These are phyloP conservation scores for Rhodotorula diobovata DNA, from an alignment of 768 basidiomycete genomes.

Conservation along the genomic window DNA sequence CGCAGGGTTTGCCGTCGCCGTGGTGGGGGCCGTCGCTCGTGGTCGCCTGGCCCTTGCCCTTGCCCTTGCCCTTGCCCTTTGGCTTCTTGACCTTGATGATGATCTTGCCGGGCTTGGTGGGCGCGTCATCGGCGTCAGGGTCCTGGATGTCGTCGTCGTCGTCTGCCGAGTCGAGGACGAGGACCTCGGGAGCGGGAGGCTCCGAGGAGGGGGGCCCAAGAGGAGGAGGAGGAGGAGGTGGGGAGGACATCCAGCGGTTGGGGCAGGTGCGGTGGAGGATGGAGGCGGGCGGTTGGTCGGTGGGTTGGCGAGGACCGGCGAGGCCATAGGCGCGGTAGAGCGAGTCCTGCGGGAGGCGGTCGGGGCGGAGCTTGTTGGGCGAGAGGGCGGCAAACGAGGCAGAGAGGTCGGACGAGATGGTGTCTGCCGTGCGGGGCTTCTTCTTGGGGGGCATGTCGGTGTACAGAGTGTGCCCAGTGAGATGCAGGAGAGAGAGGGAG, in stretches of 20 bases:
- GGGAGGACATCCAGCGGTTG: constrained; percentile 13
- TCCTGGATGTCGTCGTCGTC: constrained; percentile 6
- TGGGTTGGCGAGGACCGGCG: neutral
- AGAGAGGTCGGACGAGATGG: constrained; percentile 13
- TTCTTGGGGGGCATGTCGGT: constrained; percentile 9
- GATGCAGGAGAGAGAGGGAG: no score
- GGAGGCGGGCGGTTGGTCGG: neutral
- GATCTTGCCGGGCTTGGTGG: no score
- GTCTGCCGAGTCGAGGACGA: neutral
- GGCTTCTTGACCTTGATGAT: neutral
- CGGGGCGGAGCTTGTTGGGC: constrained; percentile 7
- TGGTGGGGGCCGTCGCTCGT: neutral
- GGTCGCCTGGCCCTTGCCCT: no score
- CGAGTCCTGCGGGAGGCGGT: constrained; percentile 1
- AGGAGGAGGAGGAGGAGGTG: neutral
- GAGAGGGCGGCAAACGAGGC: neutral
- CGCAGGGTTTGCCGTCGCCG: constrained; percentile 15
- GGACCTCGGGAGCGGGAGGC: neutral
- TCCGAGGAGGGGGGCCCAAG: neutral
- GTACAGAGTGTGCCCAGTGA: no score
- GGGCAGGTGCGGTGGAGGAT: constrained; percentile 5
- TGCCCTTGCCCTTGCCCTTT: constrained; percentile 11
- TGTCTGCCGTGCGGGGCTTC: neutral
- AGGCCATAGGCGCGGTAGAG: constrained; percentile 28
- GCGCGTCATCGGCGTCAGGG: neutral